A percentile compares a stretch with the other conserved stretches of the same genome.
Evolutionary conservation across 2,329 filamentous ascomycete species (phyloP).

Genomic region (Curvularia hawaiiensis): DNA sequence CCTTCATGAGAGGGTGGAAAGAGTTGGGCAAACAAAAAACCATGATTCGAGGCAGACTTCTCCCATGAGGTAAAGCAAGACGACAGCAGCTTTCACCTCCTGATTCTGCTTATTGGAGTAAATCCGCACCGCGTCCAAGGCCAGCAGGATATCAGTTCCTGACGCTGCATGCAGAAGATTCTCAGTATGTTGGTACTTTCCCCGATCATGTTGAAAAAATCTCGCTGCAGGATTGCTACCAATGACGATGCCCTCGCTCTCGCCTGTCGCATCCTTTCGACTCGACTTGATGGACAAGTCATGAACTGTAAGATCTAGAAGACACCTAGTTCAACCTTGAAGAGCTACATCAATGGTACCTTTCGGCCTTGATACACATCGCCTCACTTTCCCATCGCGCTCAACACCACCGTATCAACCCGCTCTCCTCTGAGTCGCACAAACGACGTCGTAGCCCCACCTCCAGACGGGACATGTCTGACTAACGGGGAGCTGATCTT

Average conservation of each 20-base stretch:
- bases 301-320: slow-evolving; percentile 12
- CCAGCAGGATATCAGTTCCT: slow-evolving; percentile 30
- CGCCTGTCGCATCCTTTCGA: slow-evolving; percentile 11
- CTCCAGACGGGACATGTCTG: slow-evolving; percentile 11
- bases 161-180: slow-evolving; percentile 24
- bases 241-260: slow-evolving; percentile 24
- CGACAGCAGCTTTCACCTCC: slow-evolving; percentile 13
- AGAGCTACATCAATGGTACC: background rate
- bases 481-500: slow-evolving; percentile 12
- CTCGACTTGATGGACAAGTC: slow-evolving; percentile 6
- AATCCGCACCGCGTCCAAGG: slow-evolving; percentile 24
- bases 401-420: slow-evolving; percentile 17
- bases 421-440: slow-evolving; percentile 20
- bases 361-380: slow-evolving; percentile 22
- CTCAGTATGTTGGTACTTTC: slow-evolving; percentile 13
- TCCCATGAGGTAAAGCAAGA: background rate
- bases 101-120: slow-evolving; percentile 22
- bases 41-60: background rate
- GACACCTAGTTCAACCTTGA: background rate
- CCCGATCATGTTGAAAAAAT: slow-evolving; percentile 14
- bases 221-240: slow-evolving; percentile 20
- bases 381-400: slow-evolving; percentile 20
- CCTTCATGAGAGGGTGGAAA: background rate
- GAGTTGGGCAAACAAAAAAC: background rate
- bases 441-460: slow-evolving; percentile 14